A percentile compares a stretch with the other conserved stretches of the same genome.
These are phyloP conservation scores for Antonospora locustae DNA, from an alignment of 371 early-diverging fungal species.

Conservation along the genomic window DNA sequence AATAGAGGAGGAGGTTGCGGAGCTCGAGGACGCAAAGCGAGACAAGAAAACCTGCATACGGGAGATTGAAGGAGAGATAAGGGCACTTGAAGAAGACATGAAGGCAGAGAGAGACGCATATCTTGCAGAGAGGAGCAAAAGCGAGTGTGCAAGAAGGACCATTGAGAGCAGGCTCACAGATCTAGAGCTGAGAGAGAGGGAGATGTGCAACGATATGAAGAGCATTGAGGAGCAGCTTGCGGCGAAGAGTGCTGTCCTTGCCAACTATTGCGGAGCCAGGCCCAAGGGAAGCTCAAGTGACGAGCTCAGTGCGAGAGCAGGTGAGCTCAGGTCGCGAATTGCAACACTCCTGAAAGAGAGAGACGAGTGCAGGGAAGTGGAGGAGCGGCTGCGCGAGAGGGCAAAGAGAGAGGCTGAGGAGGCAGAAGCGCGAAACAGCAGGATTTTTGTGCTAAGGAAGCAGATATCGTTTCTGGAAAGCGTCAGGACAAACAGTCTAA, in stretches of 20 bases:
- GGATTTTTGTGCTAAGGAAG: constrained; percentile 23
- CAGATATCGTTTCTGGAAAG: constrained; percentile 32
- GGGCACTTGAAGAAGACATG: constrained; percentile 5
- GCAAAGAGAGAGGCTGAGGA: constrained; percentile 10
- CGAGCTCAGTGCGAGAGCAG: no score
- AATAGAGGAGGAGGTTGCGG: no score
- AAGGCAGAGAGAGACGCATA: constrained; percentile 15
- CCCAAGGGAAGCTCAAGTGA: no score
- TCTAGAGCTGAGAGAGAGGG: constrained; percentile 6
- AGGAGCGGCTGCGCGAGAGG: constrained; percentile 7
- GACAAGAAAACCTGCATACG: no score
- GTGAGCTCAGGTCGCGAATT: no score
- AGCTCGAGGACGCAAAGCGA: no score
- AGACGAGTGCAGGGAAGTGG: background rate
- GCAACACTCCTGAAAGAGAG: background rate
- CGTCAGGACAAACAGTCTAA: constrained; percentile 1
- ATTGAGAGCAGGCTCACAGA: constrained; percentile 3
- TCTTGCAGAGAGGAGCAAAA: constrained; percentile 6
- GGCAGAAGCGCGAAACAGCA: constrained; percentile 6
- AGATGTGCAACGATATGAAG: constrained; percentile 20
- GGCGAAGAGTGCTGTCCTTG: constrained; percentile 5
- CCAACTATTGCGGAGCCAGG: no score
- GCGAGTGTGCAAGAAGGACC: background rate
- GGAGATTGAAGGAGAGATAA: constrained; percentile 7
- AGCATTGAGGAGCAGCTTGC: constrained; percentile 10